Conservation (phyloP, 805 yeast species). For the Pichia ethanolica region DNA sequence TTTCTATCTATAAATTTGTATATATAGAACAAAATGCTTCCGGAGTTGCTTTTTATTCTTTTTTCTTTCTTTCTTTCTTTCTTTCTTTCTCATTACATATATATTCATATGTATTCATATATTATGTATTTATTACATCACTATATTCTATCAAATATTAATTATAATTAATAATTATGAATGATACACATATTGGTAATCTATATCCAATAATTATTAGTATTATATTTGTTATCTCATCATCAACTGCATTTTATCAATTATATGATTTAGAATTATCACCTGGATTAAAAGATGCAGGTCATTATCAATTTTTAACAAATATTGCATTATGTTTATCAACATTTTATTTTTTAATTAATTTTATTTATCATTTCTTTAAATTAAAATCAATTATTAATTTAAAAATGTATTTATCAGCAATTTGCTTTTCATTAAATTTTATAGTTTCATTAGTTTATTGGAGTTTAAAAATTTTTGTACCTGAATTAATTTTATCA, state of each 20-base stretch:
- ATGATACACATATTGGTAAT: neutral
- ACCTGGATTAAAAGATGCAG: constrained; percentile 42
- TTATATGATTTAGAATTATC: constrained; percentile 36
- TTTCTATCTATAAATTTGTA: too few species aligned
- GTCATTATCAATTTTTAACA: constrained; percentile 67
- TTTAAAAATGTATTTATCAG: constrained; percentile 38
- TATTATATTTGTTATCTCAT: constrained; percentile 8
- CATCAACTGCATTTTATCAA: constrained; percentile 10
- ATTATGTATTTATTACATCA: neutral
- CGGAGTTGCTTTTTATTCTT: neutral
- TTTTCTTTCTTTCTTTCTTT: neutral
- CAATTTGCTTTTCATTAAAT: constrained; percentile 52
- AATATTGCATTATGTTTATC: constrained; percentile 51
- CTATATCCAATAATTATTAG: neutral
- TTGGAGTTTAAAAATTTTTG: constrained; percentile 59
- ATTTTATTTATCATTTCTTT: constrained; percentile 33
- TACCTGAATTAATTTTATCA: constrained; percentile 40
- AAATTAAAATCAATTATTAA: constrained; percentile 4
- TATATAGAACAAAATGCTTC: too few species aligned
- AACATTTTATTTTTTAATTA: constrained; percentile 34
- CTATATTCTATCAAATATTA: neutral
- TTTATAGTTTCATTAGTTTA: constrained; percentile 55
- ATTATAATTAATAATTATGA: neutral
- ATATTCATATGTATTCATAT: neutral
- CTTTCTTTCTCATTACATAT: neutral